phyloP scores from a whole-genome alignment of 768 basidiomycete species.

The Asterophora parasitica region DNA sequence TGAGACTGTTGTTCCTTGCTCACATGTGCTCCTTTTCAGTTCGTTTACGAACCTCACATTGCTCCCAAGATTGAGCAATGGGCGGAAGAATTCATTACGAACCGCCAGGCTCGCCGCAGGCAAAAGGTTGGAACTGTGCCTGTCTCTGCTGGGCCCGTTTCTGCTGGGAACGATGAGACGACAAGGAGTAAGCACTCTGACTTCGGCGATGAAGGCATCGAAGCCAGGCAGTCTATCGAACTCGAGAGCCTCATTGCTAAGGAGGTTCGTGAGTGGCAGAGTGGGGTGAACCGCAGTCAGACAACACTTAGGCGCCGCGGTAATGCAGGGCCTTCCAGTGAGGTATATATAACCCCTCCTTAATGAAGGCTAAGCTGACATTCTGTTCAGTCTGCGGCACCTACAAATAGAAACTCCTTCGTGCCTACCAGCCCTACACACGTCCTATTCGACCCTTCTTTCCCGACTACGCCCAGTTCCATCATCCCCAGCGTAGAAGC shows the following conservation, averaged over 20 bases:
- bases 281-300: conserved; percentile 30
- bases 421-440: conserved; percentile 46
- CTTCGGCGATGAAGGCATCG: conserved; percentile 16
- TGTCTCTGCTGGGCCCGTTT: conserved; percentile 16
- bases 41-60: conserved; percentile 67
- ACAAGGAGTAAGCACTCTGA: conserved; percentile 20
- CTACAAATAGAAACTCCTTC: conserved; percentile 40
- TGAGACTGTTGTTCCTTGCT: background rate
- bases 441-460: conserved; percentile 35
- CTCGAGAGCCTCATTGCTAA: conserved; percentile 47
- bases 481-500: conserved; percentile 19
- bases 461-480: conserved; percentile 23
- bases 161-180: conserved; percentile 21
- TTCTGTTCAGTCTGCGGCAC: conserved; percentile 26
- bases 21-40: conserved; percentile 30
- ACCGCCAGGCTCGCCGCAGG: conserved; percentile 25
- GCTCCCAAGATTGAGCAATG: conserved; percentile 53
- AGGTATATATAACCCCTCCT: conserved; percentile 32
- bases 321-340: conserved; percentile 32
- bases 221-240: conserved; percentile 31
- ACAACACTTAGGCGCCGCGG: conserved; percentile 28
- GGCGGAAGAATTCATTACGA: conserved; percentile 35
- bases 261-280: conserved; percentile 53
- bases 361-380: conserved; percentile 3
- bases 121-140: conserved; percentile 22